Percentiles rank a stretch among this genome's conserved stretches.
Evolutionary conservation across 805 yeast genomes (phyloP).

Genomic region (Candida railenensis): DNA sequence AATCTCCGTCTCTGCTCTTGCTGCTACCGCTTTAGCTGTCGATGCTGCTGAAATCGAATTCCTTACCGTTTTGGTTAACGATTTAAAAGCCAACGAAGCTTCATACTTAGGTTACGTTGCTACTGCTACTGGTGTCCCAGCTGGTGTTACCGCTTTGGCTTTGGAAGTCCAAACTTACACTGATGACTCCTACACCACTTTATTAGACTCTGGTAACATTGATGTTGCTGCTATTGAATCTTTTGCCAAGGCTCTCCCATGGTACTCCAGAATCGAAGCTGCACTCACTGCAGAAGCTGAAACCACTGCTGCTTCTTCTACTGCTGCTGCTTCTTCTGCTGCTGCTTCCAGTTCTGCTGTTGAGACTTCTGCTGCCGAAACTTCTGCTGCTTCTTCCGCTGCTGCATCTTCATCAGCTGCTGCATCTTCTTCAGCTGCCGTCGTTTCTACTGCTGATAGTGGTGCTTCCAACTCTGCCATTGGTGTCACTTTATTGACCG

Average conservation of each 20-base stretch:
- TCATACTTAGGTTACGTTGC: conserved; percentile 8
- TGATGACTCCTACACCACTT: background rate
- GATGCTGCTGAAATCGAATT: conserved; percentile 9
- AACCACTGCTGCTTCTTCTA: background rate
- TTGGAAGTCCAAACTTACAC: background rate
- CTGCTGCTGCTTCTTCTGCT: conserved; percentile 2
- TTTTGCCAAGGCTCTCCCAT: conserved; percentile 13
- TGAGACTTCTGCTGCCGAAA: conserved; percentile 1
- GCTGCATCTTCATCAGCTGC: conserved; percentile 1
- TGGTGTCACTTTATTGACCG: background rate
- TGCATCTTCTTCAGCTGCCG: conserved; percentile 4
- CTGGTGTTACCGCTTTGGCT: background rate
- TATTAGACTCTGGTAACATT: conserved; percentile 6
- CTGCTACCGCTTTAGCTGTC: background rate
- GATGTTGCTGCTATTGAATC: conserved; percentile 8
- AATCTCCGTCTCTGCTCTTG: background rate
- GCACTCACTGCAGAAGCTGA: background rate
- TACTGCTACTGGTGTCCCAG: conserved; percentile 1
- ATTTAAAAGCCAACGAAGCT: conserved; percentile 9
- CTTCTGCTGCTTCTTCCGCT: conserved; percentile 4
- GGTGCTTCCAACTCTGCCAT: background rate
- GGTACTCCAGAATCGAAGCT: conserved; percentile 7
- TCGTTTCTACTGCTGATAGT: background rate
- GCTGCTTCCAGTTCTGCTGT: conserved; percentile 1
- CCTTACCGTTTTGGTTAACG: conserved; percentile 12